Evolutionary conservation across 1,284 basidiomycete genomes (phyloP).

Genomic region (Phaffia rhodozyma): DNA sequence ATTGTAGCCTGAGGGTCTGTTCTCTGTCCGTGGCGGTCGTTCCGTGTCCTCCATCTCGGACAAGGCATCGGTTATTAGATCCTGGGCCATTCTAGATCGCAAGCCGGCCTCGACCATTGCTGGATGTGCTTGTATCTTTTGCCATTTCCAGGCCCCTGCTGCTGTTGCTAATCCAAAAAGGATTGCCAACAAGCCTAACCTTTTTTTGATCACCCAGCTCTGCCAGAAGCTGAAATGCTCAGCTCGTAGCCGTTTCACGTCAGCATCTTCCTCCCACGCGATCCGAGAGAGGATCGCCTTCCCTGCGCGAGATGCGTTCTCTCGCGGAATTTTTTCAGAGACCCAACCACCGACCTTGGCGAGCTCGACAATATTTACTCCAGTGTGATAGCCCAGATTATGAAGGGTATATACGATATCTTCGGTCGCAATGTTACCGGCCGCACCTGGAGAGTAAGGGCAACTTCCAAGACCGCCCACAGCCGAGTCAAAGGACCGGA

Average conservation of each 20-base stretch:
- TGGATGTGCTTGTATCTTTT: too few species aligned
- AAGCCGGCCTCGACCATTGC: too few species aligned
- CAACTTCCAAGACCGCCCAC: constrained; percentile 86
- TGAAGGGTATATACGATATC: constrained; percentile 76
- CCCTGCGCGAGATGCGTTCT: constrained; percentile 68
- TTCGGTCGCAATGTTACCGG: constrained; percentile 85
- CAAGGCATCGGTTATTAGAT: too few species aligned
- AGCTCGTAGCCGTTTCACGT: constrained; percentile 3
- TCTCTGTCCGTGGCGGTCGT: too few species aligned
- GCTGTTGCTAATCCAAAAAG: too few species aligned
- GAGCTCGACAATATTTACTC: constrained; percentile 52
- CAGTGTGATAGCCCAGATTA: constrained; percentile 55
- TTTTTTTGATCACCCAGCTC: too few species aligned
- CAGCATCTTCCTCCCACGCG: constrained; percentile 22
- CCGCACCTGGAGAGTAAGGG: constrained; percentile 88
- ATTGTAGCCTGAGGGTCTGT: too few species aligned
- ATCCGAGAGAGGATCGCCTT: constrained; percentile 51
- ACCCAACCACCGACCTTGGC: constrained; percentile 73
- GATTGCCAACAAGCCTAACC: too few species aligned
- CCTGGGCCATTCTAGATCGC: too few species aligned
- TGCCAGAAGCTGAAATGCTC: too few species aligned
- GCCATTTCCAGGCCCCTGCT: too few species aligned
- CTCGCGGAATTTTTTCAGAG: constrained; percentile 50
- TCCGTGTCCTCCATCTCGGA: too few species aligned
- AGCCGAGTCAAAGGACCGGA: constrained; percentile 45